Conservation (phyloP, 352 stramenopile species). For the Phytophthora lateralis region DNA sequence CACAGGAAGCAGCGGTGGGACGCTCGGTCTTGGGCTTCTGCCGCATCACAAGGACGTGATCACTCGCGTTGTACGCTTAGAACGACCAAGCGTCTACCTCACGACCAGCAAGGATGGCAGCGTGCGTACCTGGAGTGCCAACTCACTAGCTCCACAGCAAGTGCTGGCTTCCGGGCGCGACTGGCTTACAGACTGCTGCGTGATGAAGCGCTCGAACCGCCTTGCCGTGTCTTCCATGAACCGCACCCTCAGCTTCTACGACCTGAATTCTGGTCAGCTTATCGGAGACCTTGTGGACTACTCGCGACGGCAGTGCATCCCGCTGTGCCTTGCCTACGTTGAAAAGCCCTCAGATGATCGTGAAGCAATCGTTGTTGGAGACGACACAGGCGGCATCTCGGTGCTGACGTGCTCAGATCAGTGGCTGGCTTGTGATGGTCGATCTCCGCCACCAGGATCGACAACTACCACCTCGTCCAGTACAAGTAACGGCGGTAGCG, state of each 20-base stretch:
- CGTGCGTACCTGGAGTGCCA: constrained; percentile 74
- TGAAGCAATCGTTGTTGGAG: constrained; percentile 78
- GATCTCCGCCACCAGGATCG: constrained; percentile 37
- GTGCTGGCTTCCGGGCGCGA: constrained; percentile 69
- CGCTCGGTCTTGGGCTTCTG: constrained; percentile 28
- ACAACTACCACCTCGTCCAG: constrained; percentile 23
- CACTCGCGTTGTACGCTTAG: constrained; percentile 67
- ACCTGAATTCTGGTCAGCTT: constrained; percentile 66
- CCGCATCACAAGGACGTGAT: constrained; percentile 79
- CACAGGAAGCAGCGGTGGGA: constrained; percentile 22
- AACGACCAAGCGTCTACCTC: constrained; percentile 74
- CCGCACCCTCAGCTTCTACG: constrained; percentile 76
- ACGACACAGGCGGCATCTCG: constrained; percentile 77
- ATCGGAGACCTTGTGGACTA: constrained; percentile 83
- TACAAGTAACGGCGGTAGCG: constrained; percentile 11
- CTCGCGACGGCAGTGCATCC: constrained; percentile 77
- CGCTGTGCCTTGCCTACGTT: constrained; percentile 81
- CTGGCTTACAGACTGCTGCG: constrained; percentile 79
- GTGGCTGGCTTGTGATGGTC: constrained; percentile 73
- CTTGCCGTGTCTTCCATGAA: constrained; percentile 85
- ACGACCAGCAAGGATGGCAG: constrained; percentile 80
- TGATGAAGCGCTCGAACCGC: constrained; percentile 84
- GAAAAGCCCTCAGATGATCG: constrained; percentile 74
- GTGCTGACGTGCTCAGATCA: constrained; percentile 75
- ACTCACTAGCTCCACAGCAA: constrained; percentile 68